Percentiles rank a stretch among this genome's conserved stretches.
Evolutionary conservation across 2,329 filamentous ascomycete genomes (phyloP).

Genomic region (Pseudogymnoascus sp.): DNA sequence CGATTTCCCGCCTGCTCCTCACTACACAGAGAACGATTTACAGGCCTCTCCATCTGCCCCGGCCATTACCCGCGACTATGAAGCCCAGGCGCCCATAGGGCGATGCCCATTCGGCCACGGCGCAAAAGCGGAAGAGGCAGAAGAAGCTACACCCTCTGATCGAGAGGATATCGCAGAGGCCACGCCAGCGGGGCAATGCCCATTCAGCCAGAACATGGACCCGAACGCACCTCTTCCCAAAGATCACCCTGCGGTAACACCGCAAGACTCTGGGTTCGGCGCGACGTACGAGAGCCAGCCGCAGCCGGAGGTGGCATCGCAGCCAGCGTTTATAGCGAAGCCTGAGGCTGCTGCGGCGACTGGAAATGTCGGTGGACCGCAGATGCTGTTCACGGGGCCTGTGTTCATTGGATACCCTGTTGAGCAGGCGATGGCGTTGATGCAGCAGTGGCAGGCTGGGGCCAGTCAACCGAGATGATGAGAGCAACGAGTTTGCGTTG

Average conservation of each 20-base stretch:
- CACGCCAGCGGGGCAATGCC: conserved; percentile 19
- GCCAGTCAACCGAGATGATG: not conserved
- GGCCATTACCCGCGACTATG: conserved; percentile 28
- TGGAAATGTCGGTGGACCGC: conserved; percentile 34
- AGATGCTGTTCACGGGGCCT: conserved; percentile 84
- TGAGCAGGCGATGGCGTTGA: conserved; percentile 69
- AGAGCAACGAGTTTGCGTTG: not conserved
- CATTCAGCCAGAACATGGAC: conserved; percentile 31
- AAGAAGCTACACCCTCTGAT: not conserved
- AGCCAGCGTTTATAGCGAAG: not conserved
- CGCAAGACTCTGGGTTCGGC: not conserved
- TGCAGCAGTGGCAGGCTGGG: conserved; percentile 40
- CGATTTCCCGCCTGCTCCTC: conserved; percentile 33
- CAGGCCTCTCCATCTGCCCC: conserved; percentile 48
- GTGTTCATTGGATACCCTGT: conserved; percentile 89
- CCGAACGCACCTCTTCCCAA: not conserved
- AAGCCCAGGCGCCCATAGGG: conserved; percentile 25
- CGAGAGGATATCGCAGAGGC: conserved; percentile 6
- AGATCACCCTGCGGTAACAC: conserved; percentile 8
- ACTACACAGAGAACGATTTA: conserved; percentile 26
- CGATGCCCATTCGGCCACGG: conserved; percentile 48
- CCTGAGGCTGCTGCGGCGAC: conserved; percentile 15
- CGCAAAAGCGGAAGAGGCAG: conserved; percentile 11
- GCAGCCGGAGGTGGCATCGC: not conserved
- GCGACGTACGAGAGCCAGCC: not conserved